Percentiles rank a stretch among this genome's conserved stretches.
These are phyloP conservation scores for Chamaecyparis obtusa DNA, from an alignment of 75 land plant genomes.

Conservation along the genomic window DNA sequence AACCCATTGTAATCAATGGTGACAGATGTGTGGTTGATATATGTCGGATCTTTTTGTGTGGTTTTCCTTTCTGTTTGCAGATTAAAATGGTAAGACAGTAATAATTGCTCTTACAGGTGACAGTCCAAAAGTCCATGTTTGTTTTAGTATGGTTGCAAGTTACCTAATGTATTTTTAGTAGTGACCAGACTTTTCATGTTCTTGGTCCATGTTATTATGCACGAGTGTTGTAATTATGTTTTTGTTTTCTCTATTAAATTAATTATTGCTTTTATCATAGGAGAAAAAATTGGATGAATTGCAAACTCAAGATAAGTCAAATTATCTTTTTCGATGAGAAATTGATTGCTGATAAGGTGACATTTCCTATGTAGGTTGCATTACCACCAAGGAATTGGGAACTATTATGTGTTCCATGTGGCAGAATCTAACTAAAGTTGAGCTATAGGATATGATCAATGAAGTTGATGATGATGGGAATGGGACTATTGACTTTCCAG, in stretches of 20 bases:
- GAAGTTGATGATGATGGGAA: slow-evolving; percentile 83
- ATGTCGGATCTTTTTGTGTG: no score
- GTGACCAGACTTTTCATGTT: not conserved
- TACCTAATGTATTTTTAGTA: not conserved
- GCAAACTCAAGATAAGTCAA: not conserved
- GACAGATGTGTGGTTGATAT: no score
- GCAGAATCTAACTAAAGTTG: slow-evolving; percentile 65
- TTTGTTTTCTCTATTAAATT: not conserved
- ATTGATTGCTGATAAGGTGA: not conserved
- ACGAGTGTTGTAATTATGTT: not conserved
- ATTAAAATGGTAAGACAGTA: no score
- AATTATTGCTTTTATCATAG: not conserved
- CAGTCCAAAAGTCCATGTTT: not conserved
- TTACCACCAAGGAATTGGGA: slow-evolving; percentile 62
- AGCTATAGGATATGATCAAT: slow-evolving; percentile 72
- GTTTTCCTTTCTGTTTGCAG: no score
- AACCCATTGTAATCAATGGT: no score
- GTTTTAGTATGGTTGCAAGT: not conserved
- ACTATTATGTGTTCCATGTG: slow-evolving; percentile 65
- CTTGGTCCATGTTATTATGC: not conserved
- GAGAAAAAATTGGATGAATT: not conserved
- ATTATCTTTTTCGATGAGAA: not conserved
- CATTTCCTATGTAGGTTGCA: slow-evolving; percentile 32
- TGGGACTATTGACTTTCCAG: slow-evolving; percentile 79
- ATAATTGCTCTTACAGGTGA: not conserved